Base-by-base conservation (phyloP, 2,329 filamentous ascomycete genomes). In the Colletotrichum caudatum region DNA sequence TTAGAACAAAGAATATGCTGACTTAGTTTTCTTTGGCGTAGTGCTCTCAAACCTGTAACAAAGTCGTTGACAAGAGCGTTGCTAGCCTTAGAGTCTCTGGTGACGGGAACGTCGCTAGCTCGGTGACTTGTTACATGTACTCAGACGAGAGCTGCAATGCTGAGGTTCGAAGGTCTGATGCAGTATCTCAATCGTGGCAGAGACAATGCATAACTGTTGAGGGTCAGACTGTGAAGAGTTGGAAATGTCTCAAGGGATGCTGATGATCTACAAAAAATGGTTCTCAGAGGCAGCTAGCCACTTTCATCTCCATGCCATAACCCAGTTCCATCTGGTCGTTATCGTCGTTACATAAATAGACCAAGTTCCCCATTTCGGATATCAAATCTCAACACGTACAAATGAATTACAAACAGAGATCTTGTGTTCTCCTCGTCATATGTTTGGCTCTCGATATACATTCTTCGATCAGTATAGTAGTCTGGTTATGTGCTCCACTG, bases 71-170 rank as follows among this genome's bases (percentile, higher is more conserved):
- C 14, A 58, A 12, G n/a, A 37, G 5, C 5, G 56, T 58, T 11
- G 8, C n/a, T 35, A 41, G 56, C n/a, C 56, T 58, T 6, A 58
- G 37, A 2, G 56, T 58, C 14, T 58, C 56, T 20, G 56, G 56
- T n/a, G 37, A 58, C n/a, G 56, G 56, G 8, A 58, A 58, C 2
- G 35, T 26, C 35, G 56, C 35, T 5, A 58, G 35, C 56, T 20
- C 56, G 2, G 56, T 58, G n/a, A 58, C 56, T 26, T 58, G 56
- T n/a, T 58, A 58, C n/a, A 41, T 58, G 56, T 58, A 58, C 56
- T 58, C 56, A 4, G 56, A 58, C 14, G 56, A 58, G 2, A 11
- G 4, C n/a, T 58, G 56, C 56, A 41, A 5, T 26, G 56, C 56
- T 3, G 56, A 58, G 56, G 56, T 58, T n/a, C 56, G 56, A 23